phyloP scores from a whole-genome alignment of 2,329 filamentous ascomycete genomes.

The Chaetoscypha palmicola region DNA sequence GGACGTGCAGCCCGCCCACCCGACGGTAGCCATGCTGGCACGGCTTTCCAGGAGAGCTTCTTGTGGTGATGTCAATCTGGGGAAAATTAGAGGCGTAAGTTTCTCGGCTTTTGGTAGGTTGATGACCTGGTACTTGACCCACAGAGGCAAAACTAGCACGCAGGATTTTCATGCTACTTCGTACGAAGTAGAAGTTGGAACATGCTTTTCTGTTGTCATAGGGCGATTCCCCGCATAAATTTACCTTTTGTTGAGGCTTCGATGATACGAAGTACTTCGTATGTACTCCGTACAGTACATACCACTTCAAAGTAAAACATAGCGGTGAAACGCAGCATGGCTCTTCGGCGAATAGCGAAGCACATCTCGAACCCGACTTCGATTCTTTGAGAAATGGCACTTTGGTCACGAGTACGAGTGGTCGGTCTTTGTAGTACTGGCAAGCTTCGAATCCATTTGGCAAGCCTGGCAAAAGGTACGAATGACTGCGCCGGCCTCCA shows the following conservation, averaged over 20 bases:
- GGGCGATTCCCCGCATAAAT: neutral
- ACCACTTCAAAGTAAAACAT: no score
- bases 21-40: constrained; percentile 5
- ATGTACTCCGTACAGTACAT: no score
- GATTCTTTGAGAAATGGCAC: no score
- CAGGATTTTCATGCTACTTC: neutral
- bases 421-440: no score
- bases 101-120: neutral
- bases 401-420: no score
- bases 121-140: neutral
- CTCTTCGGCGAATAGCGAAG: neutral
- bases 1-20: neutral
- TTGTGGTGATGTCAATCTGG: constrained; percentile 7
- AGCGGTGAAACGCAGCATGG: no score
- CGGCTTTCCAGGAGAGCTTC: neutral
- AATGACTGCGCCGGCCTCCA: neutral
- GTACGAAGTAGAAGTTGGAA: neutral
- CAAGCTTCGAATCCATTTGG: neutral
- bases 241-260: neutral
- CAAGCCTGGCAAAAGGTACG: neutral
- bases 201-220: neutral
- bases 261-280: no score
- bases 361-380: neutral
- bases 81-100: neutral
- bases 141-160: neutral